Evolutionary conservation across 2,329 filamentous ascomycete species (phyloP), one percentile per base, ranked within the genome.

Genomic region (Nothomitra cinnamomea): DNA sequence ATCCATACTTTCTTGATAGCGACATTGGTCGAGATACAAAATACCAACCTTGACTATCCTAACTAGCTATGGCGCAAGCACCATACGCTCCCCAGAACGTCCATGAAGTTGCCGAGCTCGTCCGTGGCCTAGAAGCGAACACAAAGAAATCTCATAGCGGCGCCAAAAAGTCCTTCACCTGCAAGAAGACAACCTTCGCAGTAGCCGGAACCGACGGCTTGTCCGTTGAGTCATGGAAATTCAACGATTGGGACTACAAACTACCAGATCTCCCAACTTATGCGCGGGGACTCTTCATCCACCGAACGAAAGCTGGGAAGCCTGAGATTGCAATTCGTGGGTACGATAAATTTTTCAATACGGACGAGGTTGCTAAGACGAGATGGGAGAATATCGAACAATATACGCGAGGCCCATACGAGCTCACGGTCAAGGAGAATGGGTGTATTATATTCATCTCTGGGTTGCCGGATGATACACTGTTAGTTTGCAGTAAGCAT

Each of bases 271-370:
- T 98, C 10, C 92, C 92, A 4, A 95, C 87, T 1, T 95, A 95
- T 65, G 89, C 92, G 4, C 82, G 92, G 53, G 92, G 92, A 5
- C 77, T 98, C 1, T 98, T 98, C 69, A 98, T 89, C n/a, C 84
- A 83, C 42, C 77, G 70, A 58, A 82, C 78, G 57, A 71, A 75
- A 51, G 72, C 77, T 24, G 80, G 80, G 7, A 72, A 78, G 7
- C 71, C 78, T 12, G 87, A 95, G 66, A 95, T 98, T 60, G 85
- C 78, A 1, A 80, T 87, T 50, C 78, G 92, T 60, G 92, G 92
- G 52, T 98, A 98, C 68, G 90, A 98, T 74, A 98, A 98, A 69
- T 98, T 98, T 72, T 98, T 98, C 78, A 98, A 98, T 61, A 77
- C 87, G 41, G 78, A 79, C 51, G 92, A 98, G 69, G 83, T 94